Base-by-base conservation (phyloP, 1,139 yeast species). In the Diutina rugosa region DNA sequence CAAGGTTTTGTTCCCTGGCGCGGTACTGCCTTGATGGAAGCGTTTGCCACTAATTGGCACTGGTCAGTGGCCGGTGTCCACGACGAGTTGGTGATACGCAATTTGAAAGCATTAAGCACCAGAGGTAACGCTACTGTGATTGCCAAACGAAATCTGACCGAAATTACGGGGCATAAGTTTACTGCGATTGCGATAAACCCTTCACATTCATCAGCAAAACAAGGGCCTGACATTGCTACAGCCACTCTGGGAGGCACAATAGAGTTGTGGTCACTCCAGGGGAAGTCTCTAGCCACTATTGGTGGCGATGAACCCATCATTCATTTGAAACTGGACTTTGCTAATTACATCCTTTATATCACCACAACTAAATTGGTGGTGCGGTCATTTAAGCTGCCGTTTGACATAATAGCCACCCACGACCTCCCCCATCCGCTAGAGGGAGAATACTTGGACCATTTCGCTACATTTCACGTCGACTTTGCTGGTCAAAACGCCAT, bases 401-500 rank as follows among this genome's bases (percentile, higher is more conserved):
- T 8, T 35, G 41, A 35, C 14, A 35, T 35, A 10, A n/a, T 35
- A 5, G 41, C 41, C 6, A 35, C 41, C n/a, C 41, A 35, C 14
- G 41, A 35, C 14, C 41, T 35, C 4, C 41, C 41, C 14, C 41
- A 35, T 4, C 41, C 41, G 6, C 2, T 35, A 5, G 41, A 35
- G 14, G 41, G 41, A 10, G 14, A 35, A 5, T n/a, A 35, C 14
- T 12, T 10, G 10, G 41, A 35, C 14, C 14, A 35, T 10, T n/a
- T n/a, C 41, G 41, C 14, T 9, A 54, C 41, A 1, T 56, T 56
- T 49, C 72, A 73, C 55, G 79, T 81, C 38, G 91, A 85, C 67
- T 82, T 78, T 63, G 85, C 81, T 1, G 82, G 78, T 29, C 64
- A 66, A 54, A 72, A 72, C 58, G 64, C 78, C 4, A 64, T 78